A percentile compares a stretch with the other conserved stretches of the same genome.
Evolutionary conservation across 306 rosid genomes (phyloP).

Genomic region (Sicyos edulis): DNA sequence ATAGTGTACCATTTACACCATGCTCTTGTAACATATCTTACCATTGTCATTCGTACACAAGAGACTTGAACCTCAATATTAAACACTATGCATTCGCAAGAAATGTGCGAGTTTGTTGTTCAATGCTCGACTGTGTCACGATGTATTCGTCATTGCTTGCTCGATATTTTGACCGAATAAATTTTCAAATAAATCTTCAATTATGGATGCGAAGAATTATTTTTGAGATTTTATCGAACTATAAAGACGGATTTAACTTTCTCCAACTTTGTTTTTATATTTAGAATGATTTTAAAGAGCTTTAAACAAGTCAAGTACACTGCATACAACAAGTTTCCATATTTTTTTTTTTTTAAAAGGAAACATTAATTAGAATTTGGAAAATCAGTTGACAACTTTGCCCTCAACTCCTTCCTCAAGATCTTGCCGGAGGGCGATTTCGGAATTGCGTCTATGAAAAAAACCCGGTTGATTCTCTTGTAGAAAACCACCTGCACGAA

Average conservation of each 20-base stretch:
- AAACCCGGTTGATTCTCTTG: slow-evolving; percentile 62
- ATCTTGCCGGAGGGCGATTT: slow-evolving; percentile 88
- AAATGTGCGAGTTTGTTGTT: not conserved
- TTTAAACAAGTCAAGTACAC: too few relatives aligned
- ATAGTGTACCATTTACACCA: not conserved
- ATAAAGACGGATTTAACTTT: too few relatives aligned
- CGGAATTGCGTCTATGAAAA: slow-evolving; percentile 75
- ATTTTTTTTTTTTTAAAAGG: too few relatives aligned
- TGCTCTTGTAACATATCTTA: slow-evolving; percentile 15
- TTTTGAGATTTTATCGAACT: too few relatives aligned
- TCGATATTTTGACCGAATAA: not conserved
- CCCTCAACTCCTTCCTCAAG: slow-evolving; percentile 70
- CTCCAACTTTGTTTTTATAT: not conserved
- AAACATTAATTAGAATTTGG: slow-evolving; percentile 24
- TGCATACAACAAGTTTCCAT: too few relatives aligned
- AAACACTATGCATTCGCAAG: not conserved
- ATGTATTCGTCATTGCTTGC: not conserved
- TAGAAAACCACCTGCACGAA: slow-evolving; percentile 68
- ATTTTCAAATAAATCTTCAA: not conserved
- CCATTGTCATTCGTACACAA: not conserved
- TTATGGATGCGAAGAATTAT: not conserved
- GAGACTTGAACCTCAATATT: slow-evolving; percentile 1
- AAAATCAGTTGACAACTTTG: slow-evolving; percentile 44
- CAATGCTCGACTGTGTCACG: not conserved
- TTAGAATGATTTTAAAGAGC: too few relatives aligned